Evolutionary conservation across 1,284 basidiomycete species (phyloP).

Genomic region (Rhodotorula sp.): DNA sequence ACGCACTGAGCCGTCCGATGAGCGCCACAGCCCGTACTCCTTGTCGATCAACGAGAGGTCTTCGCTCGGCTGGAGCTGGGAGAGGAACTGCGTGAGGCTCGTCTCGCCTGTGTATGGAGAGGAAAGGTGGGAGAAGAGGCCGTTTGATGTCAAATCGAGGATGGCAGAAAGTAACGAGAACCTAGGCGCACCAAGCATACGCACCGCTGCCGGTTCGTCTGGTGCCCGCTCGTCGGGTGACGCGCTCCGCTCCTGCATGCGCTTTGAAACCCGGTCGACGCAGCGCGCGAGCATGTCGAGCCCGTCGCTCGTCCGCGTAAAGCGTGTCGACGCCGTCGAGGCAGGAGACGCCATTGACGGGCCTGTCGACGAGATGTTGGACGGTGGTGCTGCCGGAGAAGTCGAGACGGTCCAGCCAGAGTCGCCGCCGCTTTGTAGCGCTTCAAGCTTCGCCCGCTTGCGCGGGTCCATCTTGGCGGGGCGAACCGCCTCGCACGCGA

Average conservation of each 20-base stretch:
- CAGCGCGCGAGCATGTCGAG: slow-evolving; percentile 5
- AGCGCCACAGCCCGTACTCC: not conserved
- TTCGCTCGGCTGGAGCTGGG: not conserved
- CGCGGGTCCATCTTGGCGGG: slow-evolving; percentile 2
- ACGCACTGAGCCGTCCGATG: not conserved
- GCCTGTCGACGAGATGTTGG: not conserved
- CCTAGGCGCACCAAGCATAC: not conserved
- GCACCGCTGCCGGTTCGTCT: not conserved
- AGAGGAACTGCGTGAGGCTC: not conserved
- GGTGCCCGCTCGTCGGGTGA: not conserved
- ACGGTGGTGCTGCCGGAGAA: not conserved
- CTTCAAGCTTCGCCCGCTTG: slow-evolving; percentile 4
- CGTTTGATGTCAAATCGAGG: too few relatives aligned
- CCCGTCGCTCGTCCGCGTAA: not conserved
- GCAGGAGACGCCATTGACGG: not conserved
- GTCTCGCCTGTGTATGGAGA: slow-evolving; percentile 4
- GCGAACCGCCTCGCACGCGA: not conserved
- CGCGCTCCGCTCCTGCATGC: not conserved
- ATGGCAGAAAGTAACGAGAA: too few relatives aligned
- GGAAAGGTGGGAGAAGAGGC: too few relatives aligned
- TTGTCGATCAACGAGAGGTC: not conserved
- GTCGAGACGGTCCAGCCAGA: not conserved
- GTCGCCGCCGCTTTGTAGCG: not conserved
- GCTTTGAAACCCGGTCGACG: slow-evolving; percentile 9
- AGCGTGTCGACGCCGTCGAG: not conserved